Evolutionary conservation across 805 yeast species (phyloP).

Genomic region (Barnettozyma californica): DNA sequence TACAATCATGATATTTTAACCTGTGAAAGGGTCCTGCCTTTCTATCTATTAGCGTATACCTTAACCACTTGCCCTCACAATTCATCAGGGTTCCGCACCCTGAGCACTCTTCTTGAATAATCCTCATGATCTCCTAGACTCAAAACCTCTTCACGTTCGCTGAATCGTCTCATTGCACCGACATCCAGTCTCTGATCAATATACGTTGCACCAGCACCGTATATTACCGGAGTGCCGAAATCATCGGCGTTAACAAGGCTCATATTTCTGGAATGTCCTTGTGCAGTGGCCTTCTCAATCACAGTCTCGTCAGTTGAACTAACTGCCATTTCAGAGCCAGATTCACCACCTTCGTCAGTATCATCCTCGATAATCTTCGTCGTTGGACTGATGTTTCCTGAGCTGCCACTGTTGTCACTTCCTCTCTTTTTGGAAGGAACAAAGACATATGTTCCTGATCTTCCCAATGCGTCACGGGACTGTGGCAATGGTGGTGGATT

Average conservation of each 20-base stretch:
- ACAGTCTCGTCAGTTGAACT: conserved; percentile 11
- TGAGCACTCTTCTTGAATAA: conserved; percentile 42
- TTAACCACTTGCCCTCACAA: too few species aligned
- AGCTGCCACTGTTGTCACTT: not conserved
- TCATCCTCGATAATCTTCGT: not conserved
- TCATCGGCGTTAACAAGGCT: conserved; percentile 7
- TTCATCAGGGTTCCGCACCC: conserved; percentile 40
- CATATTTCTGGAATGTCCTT: conserved; percentile 1
- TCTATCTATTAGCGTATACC: too few species aligned
- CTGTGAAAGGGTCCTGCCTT: too few species aligned
- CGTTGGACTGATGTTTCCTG: not conserved
- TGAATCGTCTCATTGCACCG: conserved; percentile 24
- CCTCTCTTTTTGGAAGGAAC: not conserved
- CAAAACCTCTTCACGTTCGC: conserved; percentile 24
- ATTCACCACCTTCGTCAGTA: not conserved
- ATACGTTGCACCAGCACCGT: conserved; percentile 20
- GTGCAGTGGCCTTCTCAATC: not conserved
- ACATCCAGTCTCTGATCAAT: conserved; percentile 37
- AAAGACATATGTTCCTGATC: not conserved
- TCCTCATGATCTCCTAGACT: conserved; percentile 45
- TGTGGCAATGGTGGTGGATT: not conserved
- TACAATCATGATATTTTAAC: too few species aligned
- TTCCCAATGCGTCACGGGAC: not conserved
- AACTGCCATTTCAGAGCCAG: not conserved
- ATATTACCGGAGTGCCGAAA: conserved; percentile 21